Conservation (phyloP, 768 basidiomycete genomes). For the Lepiota brunneoincarnata region DNA sequence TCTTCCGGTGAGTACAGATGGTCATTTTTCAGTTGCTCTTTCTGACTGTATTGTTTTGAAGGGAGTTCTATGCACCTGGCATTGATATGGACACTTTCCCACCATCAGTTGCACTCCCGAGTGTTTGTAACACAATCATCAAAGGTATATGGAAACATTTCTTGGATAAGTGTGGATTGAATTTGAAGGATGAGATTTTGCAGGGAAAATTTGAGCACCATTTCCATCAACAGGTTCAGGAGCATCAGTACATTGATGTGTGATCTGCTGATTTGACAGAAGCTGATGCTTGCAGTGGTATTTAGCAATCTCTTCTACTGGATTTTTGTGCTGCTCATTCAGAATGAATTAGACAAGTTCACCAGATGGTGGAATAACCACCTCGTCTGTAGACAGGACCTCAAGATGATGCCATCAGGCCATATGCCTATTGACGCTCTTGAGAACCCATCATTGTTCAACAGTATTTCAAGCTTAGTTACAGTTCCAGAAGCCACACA, state of each 20-base stretch:
- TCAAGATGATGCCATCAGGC: conserved; percentile 27
- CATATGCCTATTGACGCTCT: conserved; percentile 22
- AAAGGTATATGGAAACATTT: conserved; percentile 30
- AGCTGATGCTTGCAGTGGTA: neutral
- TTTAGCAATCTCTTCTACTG: conserved; percentile 28
- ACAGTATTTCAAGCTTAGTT: conserved; percentile 16
- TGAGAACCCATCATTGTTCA: conserved; percentile 16
- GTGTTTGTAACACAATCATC: conserved; percentile 27
- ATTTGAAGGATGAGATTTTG: conserved; percentile 19
- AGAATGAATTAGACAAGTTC: conserved; percentile 26
- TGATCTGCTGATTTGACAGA: too few species aligned
- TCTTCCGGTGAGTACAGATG: conserved; percentile 13
- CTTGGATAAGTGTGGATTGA: conserved; percentile 15
- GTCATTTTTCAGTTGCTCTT: neutral
- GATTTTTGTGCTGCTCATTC: conserved; percentile 29
- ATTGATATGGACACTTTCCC: conserved; percentile 20
- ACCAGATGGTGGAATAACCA: conserved; percentile 28
- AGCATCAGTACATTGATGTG: conserved; percentile 18
- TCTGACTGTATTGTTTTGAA: conserved; percentile 5
- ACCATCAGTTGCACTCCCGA: conserved; percentile 17
- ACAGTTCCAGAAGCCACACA: conserved; percentile 12
- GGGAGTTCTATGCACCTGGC: conserved; percentile 19
- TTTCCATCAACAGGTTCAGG: conserved; percentile 14
- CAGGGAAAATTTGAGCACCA: conserved; percentile 18
- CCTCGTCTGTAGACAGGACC: conserved; percentile 18